Evolutionary conservation across 169 alveolate genomes (phyloP).

Genomic region (Plasmodium yoelii): DNA sequence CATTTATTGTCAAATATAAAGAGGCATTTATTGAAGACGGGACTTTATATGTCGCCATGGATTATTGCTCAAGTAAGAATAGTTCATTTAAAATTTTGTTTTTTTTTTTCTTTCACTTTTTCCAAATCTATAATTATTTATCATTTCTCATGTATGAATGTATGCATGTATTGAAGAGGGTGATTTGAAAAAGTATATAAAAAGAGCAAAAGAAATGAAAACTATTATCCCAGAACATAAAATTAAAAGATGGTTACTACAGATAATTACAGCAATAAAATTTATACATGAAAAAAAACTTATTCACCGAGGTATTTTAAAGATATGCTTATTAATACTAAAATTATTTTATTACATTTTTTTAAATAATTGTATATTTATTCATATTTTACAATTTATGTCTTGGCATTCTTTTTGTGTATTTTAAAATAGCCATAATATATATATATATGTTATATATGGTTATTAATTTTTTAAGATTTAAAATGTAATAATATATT

Average conservation of each 20-base stretch:
- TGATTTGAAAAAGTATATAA: slow-evolving; percentile 56
- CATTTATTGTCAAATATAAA: slow-evolving; percentile 74
- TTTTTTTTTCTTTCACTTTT: slow-evolving; percentile 2
- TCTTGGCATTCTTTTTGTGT: too few relatives aligned
- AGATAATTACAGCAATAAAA: slow-evolving; percentile 74
- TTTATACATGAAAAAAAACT: slow-evolving; percentile 73
- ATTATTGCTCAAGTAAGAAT: slow-evolving; percentile 51
- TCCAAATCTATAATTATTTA: neutral
- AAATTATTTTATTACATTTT: too few relatives aligned
- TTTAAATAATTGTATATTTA: too few relatives aligned
- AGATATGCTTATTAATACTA: too few relatives aligned
- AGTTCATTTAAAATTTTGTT: neutral
- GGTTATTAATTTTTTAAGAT: slow-evolving; percentile 4
- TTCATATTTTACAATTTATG: too few relatives aligned
- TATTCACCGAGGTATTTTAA: slow-evolving; percentile 63
- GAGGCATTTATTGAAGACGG: slow-evolving; percentile 69
- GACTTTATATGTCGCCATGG: slow-evolving; percentile 69
- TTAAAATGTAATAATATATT: slow-evolving; percentile 76
- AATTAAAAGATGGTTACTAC: slow-evolving; percentile 74
- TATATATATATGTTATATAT: too few relatives aligned
- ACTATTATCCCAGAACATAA: slow-evolving; percentile 54
- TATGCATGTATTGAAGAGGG: slow-evolving; percentile 62
- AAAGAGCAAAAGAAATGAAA: slow-evolving; percentile 48
- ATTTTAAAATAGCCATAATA: too few relatives aligned
- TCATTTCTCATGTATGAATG: neutral